Percentiles rank a stretch among this genome's conserved stretches.
phyloP scores from a whole-genome alignment of 2,329 filamentous ascomycete species.

The Trichoderma pleuroti region DNA sequence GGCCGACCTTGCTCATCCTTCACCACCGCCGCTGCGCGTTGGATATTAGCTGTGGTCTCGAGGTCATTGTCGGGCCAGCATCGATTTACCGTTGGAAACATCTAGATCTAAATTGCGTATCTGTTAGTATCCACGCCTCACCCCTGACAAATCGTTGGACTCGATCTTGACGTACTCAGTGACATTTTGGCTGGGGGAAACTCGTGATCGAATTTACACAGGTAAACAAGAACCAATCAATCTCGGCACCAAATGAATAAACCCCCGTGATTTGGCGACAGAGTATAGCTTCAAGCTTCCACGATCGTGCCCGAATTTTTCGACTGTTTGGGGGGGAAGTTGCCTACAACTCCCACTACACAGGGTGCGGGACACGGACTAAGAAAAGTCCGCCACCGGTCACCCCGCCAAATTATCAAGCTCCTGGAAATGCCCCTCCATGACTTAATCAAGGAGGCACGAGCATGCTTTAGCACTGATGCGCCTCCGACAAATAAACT shows the following conservation, averaged over 20 bases:
- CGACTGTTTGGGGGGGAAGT: slow-evolving; percentile 28
- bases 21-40: slow-evolving; percentile 62
- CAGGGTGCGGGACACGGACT: slow-evolving; percentile 31
- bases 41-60: slow-evolving; percentile 21
- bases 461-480: slow-evolving; percentile 25
- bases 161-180: slow-evolving; percentile 36
- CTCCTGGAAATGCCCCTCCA: slow-evolving; percentile 21
- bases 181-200: slow-evolving; percentile 34
- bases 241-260: slow-evolving; percentile 20
- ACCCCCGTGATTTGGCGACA: slow-evolving; percentile 28
- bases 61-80: slow-evolving; percentile 8
- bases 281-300: slow-evolving; percentile 32
- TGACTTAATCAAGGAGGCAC: slow-evolving; percentile 8
- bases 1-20: slow-evolving; percentile 97
- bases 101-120: slow-evolving; percentile 62
- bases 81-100: slow-evolving; percentile 70
- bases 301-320: slow-evolving; percentile 34
- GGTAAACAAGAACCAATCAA: neutral
- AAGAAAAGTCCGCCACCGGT: slow-evolving; percentile 32
- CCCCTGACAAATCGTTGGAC: slow-evolving; percentile 24
- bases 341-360: slow-evolving; percentile 29
- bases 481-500: slow-evolving; percentile 13
- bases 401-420: slow-evolving; percentile 21
- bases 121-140: slow-evolving; percentile 35
- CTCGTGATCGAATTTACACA: slow-evolving; percentile 29